Base-by-base conservation (phyloP, 768 basidiomycete genomes). In the Gelatoporia subvermispora region DNA sequence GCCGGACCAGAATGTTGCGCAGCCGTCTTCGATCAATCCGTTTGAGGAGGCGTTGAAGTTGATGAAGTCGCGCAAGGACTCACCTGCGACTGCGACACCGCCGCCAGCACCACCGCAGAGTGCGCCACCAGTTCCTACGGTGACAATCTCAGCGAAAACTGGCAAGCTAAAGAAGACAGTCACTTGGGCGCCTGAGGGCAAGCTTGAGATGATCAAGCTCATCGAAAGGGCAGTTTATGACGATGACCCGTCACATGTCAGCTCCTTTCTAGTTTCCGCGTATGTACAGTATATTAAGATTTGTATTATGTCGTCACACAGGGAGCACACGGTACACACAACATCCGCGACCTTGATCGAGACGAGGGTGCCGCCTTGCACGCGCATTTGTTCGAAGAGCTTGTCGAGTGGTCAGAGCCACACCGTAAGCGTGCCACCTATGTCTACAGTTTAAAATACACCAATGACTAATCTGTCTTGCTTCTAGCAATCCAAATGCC, bases 201-300 rank as follows among this genome's bases (percentile, higher is more conserved):
- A 79, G 65, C 81, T 93, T 56, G 86, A 83, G 72, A 72, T 78
- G 60, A 74, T 93, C 65, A 82, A 80, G 67, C 67, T 82, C 65
- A 93, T 93, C 70, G 88, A 91, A 71, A 80, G 78, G 61, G 89
- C 91, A 55, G 73, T 91, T 59, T 93, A 93, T 71, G 91, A 91
- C 59, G 90, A 91, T 67, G 91, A 92, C 74, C 80, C 82, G 60
- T 74, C 79, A 73, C 85, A 88, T 77, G 90, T 91, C 79, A 83
- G 88, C 79, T 59, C 60, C 58, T 71, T 70, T 65, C 62, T 67
- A 65, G 67, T 67, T 62, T 62, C 54, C 58, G 58, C 58, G 46
- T 58, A 57, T 60, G 58, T 72, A 73, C 63, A 60, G 59, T 72
- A 79, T 71, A 71, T 81, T 81, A 76, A 80, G 63, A 56, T 55